Evolutionary conservation across 768 basidiomycete species (phyloP), one percentile per base, ranked within the genome.

Genomic region (Phanerochaete sordida): DNA sequence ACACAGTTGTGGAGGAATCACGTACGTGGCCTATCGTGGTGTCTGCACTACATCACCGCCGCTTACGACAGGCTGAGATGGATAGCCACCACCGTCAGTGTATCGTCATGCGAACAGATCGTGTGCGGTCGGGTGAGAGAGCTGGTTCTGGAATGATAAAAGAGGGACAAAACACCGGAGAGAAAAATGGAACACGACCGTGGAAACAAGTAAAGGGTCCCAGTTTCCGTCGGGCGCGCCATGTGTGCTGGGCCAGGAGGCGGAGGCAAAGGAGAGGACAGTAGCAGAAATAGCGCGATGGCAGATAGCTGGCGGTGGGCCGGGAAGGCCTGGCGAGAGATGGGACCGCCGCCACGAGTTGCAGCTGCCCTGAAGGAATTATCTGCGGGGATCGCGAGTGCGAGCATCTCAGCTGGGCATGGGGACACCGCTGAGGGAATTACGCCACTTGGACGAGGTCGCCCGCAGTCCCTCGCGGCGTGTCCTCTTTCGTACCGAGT

Each of bases 381-480:
- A 59, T 59, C 58, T 59, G 26, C 8, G 33, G 21, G 7, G 39
- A 52, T 59, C 58, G 28, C 33, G 19, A 15, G 54, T 26, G n/a
- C 13, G 23, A 23, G n/a, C 7, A 21, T 35, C 49, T 39, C 57
- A n/a, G 35, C 24, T 59, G 58, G 49, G 35, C 33, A 23, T 12
- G 21, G n/a, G n/a, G 44, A 24, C 46, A 35, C 23, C 56, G 15
- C 28, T 39, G 57, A 47, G 61, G 56, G n/a, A 62, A 52, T 62
- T 62, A 57, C 61, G 61, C 61, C 48, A 62, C 61, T 57, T 51
- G 61, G 46, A 45, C 58, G 50, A 59, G 11, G 46, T 23, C 19
- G 4, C 21, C 23, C 50, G 50, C 50, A 28, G 54, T 16, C 46
- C 47, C 45, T 24, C 43, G 33, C 27, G 19, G 35, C 58, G 50